These are phyloP conservation scores for Plasmodium billcollinsi DNA, from an alignment of 169 alveolate genomes.

Conservation along the genomic window DNA sequence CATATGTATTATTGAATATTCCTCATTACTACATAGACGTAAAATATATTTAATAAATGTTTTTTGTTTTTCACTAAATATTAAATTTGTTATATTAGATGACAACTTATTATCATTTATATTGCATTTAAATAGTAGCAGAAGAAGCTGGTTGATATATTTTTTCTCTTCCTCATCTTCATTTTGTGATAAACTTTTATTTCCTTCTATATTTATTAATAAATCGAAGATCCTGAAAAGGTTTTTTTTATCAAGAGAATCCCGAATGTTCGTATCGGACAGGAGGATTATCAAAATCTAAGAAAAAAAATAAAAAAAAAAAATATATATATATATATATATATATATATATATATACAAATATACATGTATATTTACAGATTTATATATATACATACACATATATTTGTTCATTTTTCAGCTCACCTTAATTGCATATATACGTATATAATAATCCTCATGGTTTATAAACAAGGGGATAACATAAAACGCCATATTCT, in stretches of 20 bases:
- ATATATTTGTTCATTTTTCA: neutral
- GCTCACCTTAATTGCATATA: constrained; percentile 43
- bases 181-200: neutral
- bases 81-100: constrained; percentile 29
- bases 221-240: constrained; percentile 61
- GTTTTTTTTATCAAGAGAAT: constrained; percentile 40
- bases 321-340: neutral
- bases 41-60: constrained; percentile 29
- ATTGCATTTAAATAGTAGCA: constrained; percentile 36
- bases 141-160: constrained; percentile 15
- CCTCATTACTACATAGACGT: constrained; percentile 40
- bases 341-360: neutral
- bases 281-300: constrained; percentile 37
- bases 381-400: neutral
- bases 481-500: constrained; percentile 25
- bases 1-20: constrained; percentile 10
- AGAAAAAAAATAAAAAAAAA: constrained; percentile 1
- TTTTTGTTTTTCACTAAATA: constrained; percentile 55
- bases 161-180: constrained; percentile 28
- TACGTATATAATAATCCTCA: constrained; percentile 51
- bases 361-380: neutral
- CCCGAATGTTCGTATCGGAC: constrained; percentile 47
- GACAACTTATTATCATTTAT: constrained; percentile 44
- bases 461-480: constrained; percentile 9
- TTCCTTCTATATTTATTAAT: constrained; percentile 26